Evolutionary conservation across 2,329 filamentous ascomycete genomes (phyloP), one percentile per base, ranked within the genome.

Genomic region (Blastomyces percursus): DNA sequence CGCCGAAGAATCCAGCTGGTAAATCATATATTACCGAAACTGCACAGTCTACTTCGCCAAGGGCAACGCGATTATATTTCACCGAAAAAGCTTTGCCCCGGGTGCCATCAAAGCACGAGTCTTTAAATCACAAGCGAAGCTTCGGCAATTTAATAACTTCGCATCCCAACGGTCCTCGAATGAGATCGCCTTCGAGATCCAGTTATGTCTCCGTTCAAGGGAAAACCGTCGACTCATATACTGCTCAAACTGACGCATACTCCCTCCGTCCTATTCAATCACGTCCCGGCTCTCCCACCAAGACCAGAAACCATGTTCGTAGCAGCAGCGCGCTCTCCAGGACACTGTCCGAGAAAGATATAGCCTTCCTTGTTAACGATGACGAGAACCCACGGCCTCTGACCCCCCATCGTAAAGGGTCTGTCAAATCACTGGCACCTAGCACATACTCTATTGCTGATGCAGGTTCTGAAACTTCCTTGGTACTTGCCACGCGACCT

Each of bases 381-480:
- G 71, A 72, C 59, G 66, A 66, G 44, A 71, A 68, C 14, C 70
- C 69, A 35, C 50, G 35, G 61, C 67, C 51, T 62, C 66, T 55
- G 52, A 62, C 57, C 62, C 67, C 62, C 6, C 66, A 63, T n/a
- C 63, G 65, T 5, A 64, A 64, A 56, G 65, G 66, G 27, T 75
- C 75, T 8, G 68, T 72, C 5, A 72, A 72, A 58, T 78, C 77
- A 35, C 75, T 74, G 58, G 72, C 74, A 3, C 76, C 77, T 5
- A 79, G 78, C 61, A 70, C 80, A 61, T 80, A 79, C 63, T 79
- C 78, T 0, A 66, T 80, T 54, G 76, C 74, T 16, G 77, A 74
- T 56, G 75, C 72, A 11, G 74, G 75, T 24, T 79, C 77, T 0
- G 74, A 77, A 61, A 77, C 76, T 1, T 78, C 78, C n/a, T 71